Base-by-base conservation (phyloP, 139 green algal species). In the Bryopsis sp. region DNA sequence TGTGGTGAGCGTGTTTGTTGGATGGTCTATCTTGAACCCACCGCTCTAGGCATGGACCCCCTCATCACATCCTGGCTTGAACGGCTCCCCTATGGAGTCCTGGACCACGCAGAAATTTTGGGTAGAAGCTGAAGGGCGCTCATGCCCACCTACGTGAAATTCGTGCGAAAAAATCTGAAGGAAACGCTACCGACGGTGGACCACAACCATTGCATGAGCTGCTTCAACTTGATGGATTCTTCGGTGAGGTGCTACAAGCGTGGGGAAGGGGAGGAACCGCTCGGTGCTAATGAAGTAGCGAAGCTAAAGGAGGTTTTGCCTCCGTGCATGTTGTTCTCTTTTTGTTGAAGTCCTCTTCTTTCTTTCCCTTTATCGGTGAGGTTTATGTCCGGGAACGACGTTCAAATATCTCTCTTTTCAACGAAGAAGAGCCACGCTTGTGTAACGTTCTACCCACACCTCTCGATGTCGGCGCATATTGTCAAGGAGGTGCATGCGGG, bases 1-100 rank as follows among this genome's bases (percentile, higher is more conserved):
- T n/a, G n/a, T n/a, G n/a, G n/a, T n/a, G n/a, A n/a, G n/a, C n/a
- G n/a, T n/a, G n/a, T n/a, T n/a, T 90, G 84, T 66, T 84, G 86
- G 70, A 92, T 92, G 86, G 83, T 92, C 24, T 93, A 92, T 78
- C 84, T 94, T 81, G 88, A 94, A 71, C 86, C 88, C 33, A 72
- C 68, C 4, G 75, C 85, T 1, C 71, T 91, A 61, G 85, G 85
- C 31, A 50, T 86, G 15, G 72, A 86, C 50, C 83, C 88, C 11
- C 74, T 92, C 46, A 75, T 90, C 29, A 48, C 70, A 19, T 85
- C 72, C 24, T 94, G 86, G 84, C 76, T 93, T 33, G 60, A 64
- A 3, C 48, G 57, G 2, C 76, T 94, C 66, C 77, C 81, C 2
- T 11, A 66, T 5, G 72, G 67, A 29, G 69, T 73, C 33, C 35